Base-by-base conservation (phyloP, 768 basidiomycete species). In the Boletus pseudo-olivaceus region DNA sequence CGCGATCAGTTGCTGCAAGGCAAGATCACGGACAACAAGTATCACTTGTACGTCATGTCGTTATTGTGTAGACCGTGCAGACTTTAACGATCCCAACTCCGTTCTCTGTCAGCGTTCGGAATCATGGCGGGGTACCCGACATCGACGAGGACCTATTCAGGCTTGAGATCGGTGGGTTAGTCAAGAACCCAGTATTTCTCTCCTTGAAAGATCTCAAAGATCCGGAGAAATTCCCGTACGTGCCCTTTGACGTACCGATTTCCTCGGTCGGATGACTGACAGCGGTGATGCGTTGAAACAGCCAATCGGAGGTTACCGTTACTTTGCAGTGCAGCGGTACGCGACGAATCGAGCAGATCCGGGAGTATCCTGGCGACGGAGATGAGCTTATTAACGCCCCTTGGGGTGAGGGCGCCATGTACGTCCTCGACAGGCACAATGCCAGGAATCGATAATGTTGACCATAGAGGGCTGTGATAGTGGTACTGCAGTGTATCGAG, bases 261-360 rank as follows among this genome's bases (percentile, higher is more conserved):
- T 1, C 20, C 23, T 26, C 33, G 9, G 23, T 20, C 3, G 12
- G 29, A 42, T 20, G 37, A 15, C 9, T 44, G 37, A 49, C 15
- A 6, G 12, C 9, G 27, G 5, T 8, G 34, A n/a, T 43, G 11
- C 9, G 10, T 29, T n/a, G 3, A 20, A 19, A 46, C 51, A 79
- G 79, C 4, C 80, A 81, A 67, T 54, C 57, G 4, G 76, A 79
- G 59, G 72, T 81, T 8, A 80, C 80, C 0, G 75, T 80, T 32
- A 81, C 80, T n/a, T 62, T 82, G 17, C 81, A 81, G 60, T 82
- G 81, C 64, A 79, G 76, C 41, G 79, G 81, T 8, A 81, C 79
- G 0, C 68, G 81, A 10, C 76, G 80, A 26, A 72, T 80, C 10
- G 78, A 81, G 49, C 80, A 82, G 60, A 80, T 82, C 49, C 57